Base-by-base conservation (phyloP, 176 grass and related monocot species). In the Eragrostis curvula region DNA sequence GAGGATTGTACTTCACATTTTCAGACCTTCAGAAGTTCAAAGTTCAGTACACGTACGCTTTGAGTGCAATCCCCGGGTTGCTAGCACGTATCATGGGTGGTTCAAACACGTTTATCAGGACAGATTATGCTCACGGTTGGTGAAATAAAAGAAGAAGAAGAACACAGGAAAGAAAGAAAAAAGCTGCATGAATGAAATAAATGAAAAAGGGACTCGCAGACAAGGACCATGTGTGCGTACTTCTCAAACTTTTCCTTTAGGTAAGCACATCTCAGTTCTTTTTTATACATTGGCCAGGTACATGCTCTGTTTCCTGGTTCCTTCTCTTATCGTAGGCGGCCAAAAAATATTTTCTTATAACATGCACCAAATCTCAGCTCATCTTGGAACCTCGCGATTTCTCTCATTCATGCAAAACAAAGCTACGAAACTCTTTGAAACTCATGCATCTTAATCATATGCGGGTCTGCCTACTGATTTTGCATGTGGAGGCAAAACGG, bases 41-140 rank as follows among this genome's bases (percentile, higher is more conserved):
- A n/a, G 39, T 36, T 39, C 24, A 64, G 36, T 27, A 55, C 47
- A 55, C 66, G 24, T 56, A 14, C 58, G 3, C 8, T 17, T 58
- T 60, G 21, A 59, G 61, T 23, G 11, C 49, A 72, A 55, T 57
- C 40, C 46, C 52, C 15, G 6, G 18, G 52, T 25, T n/a, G 40
- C 21, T 23, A 21, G 49, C 18, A 27, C 43, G 9, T 12, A 60
- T 13, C 58, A 74, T 2, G 45, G n/a, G 75, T 84, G 48, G 75
- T 69, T 89, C 32, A 53, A 55, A 89, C 82, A 81, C 63, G 70
- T 64, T 89, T 80, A 15, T 80, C 82, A 64, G 66, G 24, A 40
- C 53, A 40, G 76, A 40, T 66, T 63, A 66, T 62, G 61, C 75
- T 75, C 81, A 80, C 30, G 82, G 82, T 89, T 70, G 70, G 82